Conservation (phyloP, 208 protist genomes). For the Porcisia hertigi region DNA sequence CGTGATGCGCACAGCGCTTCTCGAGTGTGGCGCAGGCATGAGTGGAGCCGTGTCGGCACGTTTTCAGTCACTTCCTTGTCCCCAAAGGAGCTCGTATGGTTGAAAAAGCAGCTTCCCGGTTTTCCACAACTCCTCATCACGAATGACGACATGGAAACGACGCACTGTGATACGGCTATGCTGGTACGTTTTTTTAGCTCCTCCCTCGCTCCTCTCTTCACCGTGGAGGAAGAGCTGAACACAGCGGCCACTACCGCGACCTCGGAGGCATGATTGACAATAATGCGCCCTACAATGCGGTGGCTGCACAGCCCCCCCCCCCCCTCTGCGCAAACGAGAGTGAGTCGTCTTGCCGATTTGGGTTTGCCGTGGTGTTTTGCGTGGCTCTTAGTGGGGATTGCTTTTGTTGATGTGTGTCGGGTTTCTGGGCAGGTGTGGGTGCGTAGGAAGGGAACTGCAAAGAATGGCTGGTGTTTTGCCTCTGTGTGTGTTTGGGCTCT, state of each 20-base stretch:
- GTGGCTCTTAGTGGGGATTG: too few species aligned
- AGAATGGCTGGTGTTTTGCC: too few species aligned
- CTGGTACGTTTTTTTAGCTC: conserved; percentile 37
- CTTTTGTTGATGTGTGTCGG: too few species aligned
- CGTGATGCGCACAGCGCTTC: background rate
- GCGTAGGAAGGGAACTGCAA: too few species aligned
- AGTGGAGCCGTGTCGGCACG: conserved; percentile 40
- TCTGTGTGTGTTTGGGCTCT: too few species aligned
- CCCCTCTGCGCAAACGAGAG: too few species aligned
- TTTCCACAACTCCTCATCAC: conserved; percentile 58
- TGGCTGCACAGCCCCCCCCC: too few species aligned
- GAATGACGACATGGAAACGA: conserved; percentile 35
- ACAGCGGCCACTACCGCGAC: background rate
- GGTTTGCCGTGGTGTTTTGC: too few species aligned
- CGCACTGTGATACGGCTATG: conserved; percentile 32
- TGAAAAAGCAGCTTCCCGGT: conserved; percentile 44
- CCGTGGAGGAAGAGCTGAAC: conserved; percentile 14
- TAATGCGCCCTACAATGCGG: background rate
- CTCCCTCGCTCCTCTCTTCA: conserved; percentile 43
- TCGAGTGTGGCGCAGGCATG: conserved; percentile 9
- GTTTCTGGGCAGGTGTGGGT: too few species aligned
- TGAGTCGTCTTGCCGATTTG: too few species aligned
- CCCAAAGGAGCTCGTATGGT: conserved; percentile 63
- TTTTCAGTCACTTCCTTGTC: conserved; percentile 38
- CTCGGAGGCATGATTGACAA: background rate